Evolutionary conservation across 2,329 filamentous ascomycete species (phyloP), one percentile per base, ranked within the genome.

Genomic region (Neonectria neomacrospora): DNA sequence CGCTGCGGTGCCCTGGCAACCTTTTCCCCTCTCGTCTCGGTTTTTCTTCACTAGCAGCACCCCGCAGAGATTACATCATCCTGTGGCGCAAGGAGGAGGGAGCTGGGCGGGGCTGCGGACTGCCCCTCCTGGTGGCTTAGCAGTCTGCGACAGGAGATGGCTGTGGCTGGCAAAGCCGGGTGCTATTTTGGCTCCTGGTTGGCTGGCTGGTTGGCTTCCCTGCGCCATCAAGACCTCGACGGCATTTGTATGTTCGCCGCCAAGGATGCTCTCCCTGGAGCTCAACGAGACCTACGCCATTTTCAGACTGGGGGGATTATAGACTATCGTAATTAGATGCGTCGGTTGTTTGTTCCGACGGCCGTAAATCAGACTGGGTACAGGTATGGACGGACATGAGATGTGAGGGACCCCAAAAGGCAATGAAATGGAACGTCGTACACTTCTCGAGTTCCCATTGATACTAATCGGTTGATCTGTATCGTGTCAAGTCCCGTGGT

Each of bases 11-110:
- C 55, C 61, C 61, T 47, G 42, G 18, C 50, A 54, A 55, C 58
- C 58, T 53, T 55, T 44, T 55, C 45, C 45, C 39, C 37, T 56
- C 26, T 16, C 37, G 32, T 26, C 16, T 45, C 51, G 4, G 23
- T 53, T 22, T 22, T 47, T 26, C 37, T 44, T 26, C 23, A 26
- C 55, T 18, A 32, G 22, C 37, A 26, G 37, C 28, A 61, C 58
- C 53, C 58, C 58, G 53, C 58, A 53, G 58, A 41, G 10, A 42
- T 62, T 64, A 55, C 65, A 69, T 69, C 61, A 63, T 56, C 23
- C 32, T 58, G 58, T 59, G 41, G 59, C 30, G 37, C 55, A 58
- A 39, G 23, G 37, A 28, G 44, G 45, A 26, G 23, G 20, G 9
- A 45, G 41, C 30, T 42, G 44, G 45, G 20, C 18, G 20, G 9